Percentiles rank a stretch among this genome's conserved stretches.
Evolutionary conservation across 768 basidiomycete species (phyloP).

Genomic region (Auricularia sp.): DNA sequence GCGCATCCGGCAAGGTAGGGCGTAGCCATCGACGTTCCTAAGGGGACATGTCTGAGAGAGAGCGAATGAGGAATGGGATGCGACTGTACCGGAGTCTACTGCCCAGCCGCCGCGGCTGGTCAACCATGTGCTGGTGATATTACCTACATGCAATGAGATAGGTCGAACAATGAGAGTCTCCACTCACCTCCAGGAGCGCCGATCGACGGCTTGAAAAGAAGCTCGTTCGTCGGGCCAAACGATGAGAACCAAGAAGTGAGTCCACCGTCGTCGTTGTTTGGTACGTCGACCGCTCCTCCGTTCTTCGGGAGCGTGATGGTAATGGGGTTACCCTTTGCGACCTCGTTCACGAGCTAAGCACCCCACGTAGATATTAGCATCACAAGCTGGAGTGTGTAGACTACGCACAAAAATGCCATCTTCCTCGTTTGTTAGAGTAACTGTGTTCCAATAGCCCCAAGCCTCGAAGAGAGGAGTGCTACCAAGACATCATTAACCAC

Average conservation of each 20-base stretch:
- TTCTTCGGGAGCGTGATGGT: constrained; percentile 39
- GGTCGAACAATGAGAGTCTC: neutral
- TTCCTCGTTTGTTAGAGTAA: constrained; percentile 38
- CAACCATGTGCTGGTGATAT: constrained; percentile 38
- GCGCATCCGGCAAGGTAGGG: constrained; percentile 27
- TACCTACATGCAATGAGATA: constrained; percentile 8
- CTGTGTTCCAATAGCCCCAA: constrained; percentile 33
- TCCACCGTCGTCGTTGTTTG: constrained; percentile 39
- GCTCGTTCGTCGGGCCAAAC: constrained; percentile 39
- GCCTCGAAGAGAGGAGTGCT: neutral
- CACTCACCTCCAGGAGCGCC: constrained; percentile 6
- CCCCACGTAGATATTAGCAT: neutral
- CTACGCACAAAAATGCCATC: constrained; percentile 27
- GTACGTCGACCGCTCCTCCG: constrained; percentile 31
- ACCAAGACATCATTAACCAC: neutral
- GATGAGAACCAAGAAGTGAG: constrained; percentile 27
- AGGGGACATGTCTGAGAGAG: constrained; percentile 13
- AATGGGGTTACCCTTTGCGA: constrained; percentile 32
- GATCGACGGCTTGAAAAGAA: constrained; percentile 25
- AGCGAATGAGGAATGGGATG: too few relatives aligned
- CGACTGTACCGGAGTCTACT: constrained; percentile 10
- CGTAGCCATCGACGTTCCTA: constrained; percentile 19
- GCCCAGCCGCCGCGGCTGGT: constrained; percentile 29
- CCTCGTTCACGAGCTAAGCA: constrained; percentile 38
- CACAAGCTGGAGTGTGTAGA: neutral